Percentiles rank a stretch among this genome's conserved stretches.
These are phyloP conservation scores for Cajanus cajan DNA, from an alignment of 306 rosid genomes.

Conservation along the genomic window DNA sequence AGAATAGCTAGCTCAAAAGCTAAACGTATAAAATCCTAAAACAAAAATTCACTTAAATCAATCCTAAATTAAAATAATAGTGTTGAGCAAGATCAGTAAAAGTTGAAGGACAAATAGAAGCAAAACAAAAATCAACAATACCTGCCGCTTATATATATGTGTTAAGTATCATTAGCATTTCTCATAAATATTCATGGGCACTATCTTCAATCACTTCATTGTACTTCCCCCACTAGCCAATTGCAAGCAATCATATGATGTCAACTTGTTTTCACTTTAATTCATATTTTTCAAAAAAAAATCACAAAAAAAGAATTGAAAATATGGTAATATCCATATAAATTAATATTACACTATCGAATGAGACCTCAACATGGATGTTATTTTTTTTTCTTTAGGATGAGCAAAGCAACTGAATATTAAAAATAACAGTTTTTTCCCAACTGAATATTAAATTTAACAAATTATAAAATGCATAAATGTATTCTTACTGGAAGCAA, in stretches of 20 bases:
- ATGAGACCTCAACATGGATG: not conserved
- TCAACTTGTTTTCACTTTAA: too few species aligned
- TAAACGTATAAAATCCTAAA: not conserved
- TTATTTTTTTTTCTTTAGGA: not conserved
- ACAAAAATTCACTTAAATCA: too few species aligned
- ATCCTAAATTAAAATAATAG: too few species aligned
- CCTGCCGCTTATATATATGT: conserved; percentile 75
- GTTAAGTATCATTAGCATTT: too few species aligned
- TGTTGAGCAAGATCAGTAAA: too few species aligned
- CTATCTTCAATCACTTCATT: too few species aligned
- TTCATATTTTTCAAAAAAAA: too few species aligned
- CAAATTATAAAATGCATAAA: not conserved
- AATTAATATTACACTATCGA: not conserved
- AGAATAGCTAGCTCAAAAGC: not conserved
- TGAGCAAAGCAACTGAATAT: not conserved
- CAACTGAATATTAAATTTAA: not conserved
- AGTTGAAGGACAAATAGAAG: not conserved
- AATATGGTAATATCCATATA: not conserved
- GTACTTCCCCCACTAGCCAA: too few species aligned
- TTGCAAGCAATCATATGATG: too few species aligned
- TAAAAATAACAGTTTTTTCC: not conserved
- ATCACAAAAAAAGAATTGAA: too few species aligned
- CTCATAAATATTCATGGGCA: too few species aligned
- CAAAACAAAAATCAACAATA: conserved; percentile 12
- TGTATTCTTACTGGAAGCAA: too few species aligned